phyloP scores from a whole-genome alignment of 306 rosid species.

The Nissolia schottii region DNA sequence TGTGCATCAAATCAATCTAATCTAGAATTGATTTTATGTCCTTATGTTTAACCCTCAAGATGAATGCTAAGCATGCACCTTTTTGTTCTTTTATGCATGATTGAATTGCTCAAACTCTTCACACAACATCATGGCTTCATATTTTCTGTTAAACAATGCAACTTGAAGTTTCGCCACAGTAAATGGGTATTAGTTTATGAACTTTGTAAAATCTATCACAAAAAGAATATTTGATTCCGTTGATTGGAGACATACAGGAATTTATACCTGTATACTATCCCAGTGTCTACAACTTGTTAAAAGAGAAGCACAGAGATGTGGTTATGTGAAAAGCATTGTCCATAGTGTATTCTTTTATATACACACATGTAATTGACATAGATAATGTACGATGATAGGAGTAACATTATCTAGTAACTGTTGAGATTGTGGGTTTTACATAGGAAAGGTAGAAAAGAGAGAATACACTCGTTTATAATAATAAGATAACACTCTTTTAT shows the following conservation, averaged over 20 bases:
- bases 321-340: not conserved
- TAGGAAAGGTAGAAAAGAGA: no score
- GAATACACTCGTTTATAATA: no score
- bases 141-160: not conserved
- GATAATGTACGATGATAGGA: not conserved
- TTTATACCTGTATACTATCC: not conserved
- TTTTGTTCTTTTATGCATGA: not conserved
- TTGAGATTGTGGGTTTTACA: no score
- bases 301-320: not conserved
- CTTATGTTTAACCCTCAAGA: not conserved
- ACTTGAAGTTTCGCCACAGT: not conserved
- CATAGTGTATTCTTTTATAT: not conserved
- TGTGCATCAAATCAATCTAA: constrained; percentile 25
- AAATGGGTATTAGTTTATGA: not conserved
- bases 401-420: not conserved
- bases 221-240: not conserved
- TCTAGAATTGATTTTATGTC: constrained; percentile 9
- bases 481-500: no score
- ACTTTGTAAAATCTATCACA: not conserved
- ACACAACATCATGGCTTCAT: not conserved
- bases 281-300: not conserved
- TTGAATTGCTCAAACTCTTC: not conserved
- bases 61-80: not conserved
- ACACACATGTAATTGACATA: not conserved
- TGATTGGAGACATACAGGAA: not conserved